phyloP scores from a whole-genome alignment of 169 alveolate species.

The Haemoproteus tartakovskyi region DNA sequence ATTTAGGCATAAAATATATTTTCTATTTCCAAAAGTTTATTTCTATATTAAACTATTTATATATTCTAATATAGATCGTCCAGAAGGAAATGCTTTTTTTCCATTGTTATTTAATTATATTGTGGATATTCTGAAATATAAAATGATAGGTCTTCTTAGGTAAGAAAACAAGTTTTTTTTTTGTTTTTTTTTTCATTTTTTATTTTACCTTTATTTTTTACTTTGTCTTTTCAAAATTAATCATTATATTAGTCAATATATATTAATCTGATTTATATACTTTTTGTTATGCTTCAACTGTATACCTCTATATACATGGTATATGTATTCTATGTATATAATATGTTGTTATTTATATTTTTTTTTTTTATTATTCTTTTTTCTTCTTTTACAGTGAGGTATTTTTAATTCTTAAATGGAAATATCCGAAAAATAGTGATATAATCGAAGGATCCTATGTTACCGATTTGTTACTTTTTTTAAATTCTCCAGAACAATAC shows the following conservation, averaged over 20 bases:
- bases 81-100: slow-evolving; percentile 25
- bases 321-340: too few species aligned
- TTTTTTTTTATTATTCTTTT: not conserved
- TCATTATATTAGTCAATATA: too few species aligned
- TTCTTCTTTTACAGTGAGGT: slow-evolving; percentile 31
- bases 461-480: slow-evolving; percentile 30
- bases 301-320: too few species aligned
- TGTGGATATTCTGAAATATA: slow-evolving; percentile 36
- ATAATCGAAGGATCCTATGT: slow-evolving; percentile 36
- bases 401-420: slow-evolving; percentile 7
- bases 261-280: too few species aligned
- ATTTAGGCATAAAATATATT: slow-evolving; percentile 15
- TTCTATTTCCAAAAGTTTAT: slow-evolving; percentile 42
- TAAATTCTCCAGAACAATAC: slow-evolving; percentile 28
- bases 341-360: not conserved
- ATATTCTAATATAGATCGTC: slow-evolving; percentile 28
- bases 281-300: too few species aligned
- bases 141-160: slow-evolving; percentile 31
- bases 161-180: too few species aligned
- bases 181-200: too few species aligned
- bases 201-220: too few species aligned
- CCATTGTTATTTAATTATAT: slow-evolving; percentile 12
- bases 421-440: slow-evolving; percentile 1
- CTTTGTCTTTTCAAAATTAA: too few species aligned
- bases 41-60: slow-evolving; percentile 56